Evolutionary conservation across 2,329 filamentous ascomycete genomes (phyloP), one percentile per base, ranked within the genome.

Genomic region (Phyllosticta citribraziliensis): DNA sequence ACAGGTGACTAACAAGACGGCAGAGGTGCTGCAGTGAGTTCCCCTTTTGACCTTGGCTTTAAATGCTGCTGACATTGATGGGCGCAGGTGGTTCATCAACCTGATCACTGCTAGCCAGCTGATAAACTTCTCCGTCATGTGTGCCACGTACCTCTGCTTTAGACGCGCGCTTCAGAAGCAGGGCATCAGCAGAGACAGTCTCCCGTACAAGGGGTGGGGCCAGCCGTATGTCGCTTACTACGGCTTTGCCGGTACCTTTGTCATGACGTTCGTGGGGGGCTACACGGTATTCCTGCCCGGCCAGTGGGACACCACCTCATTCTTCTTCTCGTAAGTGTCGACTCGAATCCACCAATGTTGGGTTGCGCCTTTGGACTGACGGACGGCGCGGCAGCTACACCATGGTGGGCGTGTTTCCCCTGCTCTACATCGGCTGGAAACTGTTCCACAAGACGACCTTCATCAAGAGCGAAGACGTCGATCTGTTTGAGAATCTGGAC

Each of bases 191-290:
- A 70, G 72, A 57, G 72, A 75, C 60, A 72, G 68, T 8, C 67
- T 76, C 11, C 73, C 73, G 0, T 76, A 70, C 67, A 73, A 71
- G 63, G 70, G 70, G 4, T 70, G 70, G 68, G 68, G 69, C 47
- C 72, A 73, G 52, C 67, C 67, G 5, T 68, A 57, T 17, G 70
- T 75, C 30, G 72, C 73, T 5, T 73, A 68, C 63, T 75, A 73
- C 62, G 72, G 72, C 6, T 65, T 76, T 14, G 93, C 69, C 87
- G 87, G 0, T 78, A 92, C 30, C 80, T 84, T 64, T 82, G 88
- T 88, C 64, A 91, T 93, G 85, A 82, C 85, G 0, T 84, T 92
- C 66, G 84, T 91, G 1, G 84, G 87, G 9, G 89, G 89, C 0
- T 93, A 91, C 64, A 81, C 85, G 0, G 87, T 92, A 1, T 94